phyloP scores from a whole-genome alignment of 176 grass and related monocot species.

The Chloris gayana region DNA sequence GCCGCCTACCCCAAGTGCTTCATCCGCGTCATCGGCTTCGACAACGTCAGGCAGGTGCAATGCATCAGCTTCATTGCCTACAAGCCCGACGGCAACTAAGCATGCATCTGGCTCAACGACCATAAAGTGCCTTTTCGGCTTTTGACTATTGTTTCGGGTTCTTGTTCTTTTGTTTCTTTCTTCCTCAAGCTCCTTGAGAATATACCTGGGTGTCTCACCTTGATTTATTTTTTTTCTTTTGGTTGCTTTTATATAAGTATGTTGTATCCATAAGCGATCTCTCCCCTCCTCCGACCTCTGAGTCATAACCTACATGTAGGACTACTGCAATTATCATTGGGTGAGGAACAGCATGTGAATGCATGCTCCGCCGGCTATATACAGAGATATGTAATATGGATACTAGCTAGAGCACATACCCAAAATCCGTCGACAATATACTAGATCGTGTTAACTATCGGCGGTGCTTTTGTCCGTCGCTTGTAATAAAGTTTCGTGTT shows the following conservation, averaged over 20 bases:
- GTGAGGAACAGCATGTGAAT: constrained; percentile 25
- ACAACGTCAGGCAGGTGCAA: constrained; percentile 74
- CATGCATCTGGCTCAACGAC: no score
- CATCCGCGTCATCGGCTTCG: constrained; percentile 69
- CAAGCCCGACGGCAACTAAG: constrained; percentile 49
- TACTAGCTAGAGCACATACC: constrained; percentile 1
- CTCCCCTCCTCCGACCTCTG: not conserved
- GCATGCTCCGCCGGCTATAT: constrained; percentile 39
- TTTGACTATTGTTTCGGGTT: no score
- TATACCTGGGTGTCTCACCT: not conserved
- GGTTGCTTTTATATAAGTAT: not conserved
- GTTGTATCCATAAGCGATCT: not conserved
- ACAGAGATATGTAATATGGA: constrained; percentile 15
- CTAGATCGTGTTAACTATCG: not conserved
- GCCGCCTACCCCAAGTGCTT: constrained; percentile 50
- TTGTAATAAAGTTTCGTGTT: not conserved
- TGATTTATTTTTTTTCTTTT: not conserved
- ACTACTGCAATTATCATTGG: constrained; percentile 22
- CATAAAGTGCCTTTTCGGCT: no score
- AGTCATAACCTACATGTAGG: not conserved
- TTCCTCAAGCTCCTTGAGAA: no score
- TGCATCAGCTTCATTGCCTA: constrained; percentile 74
- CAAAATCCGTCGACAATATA: constrained; percentile 19
- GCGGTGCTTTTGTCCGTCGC: not conserved
- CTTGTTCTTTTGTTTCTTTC: not conserved